Evolutionary conservation across 768 basidiomycete genomes (phyloP).

Genomic region (Boletus insuetus): DNA sequence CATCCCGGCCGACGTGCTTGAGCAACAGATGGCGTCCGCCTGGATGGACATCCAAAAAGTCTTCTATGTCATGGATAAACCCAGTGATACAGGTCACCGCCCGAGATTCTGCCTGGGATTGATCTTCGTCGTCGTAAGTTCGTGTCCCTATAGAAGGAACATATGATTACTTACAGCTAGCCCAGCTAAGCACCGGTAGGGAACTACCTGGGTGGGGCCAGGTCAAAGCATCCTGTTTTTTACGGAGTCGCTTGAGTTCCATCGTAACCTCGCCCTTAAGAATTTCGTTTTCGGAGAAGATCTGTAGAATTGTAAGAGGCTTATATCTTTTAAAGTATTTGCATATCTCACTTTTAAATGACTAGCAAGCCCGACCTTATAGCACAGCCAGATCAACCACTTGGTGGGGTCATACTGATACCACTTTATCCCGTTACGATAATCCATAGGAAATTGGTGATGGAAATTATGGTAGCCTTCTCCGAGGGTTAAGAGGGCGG

Average conservation of each 20-base stretch:
- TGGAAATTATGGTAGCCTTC: slow-evolving; percentile 7
- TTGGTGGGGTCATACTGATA: slow-evolving; percentile 3
- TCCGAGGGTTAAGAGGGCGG: neutral
- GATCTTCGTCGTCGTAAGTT: neutral
- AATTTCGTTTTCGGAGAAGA: slow-evolving; percentile 2
- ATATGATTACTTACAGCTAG: neutral
- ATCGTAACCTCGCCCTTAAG: neutral
- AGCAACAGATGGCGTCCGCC: neutral
- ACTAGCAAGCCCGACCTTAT: neutral
- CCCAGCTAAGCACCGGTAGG: neutral
- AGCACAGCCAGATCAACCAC: neutral
- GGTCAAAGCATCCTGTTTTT: neutral
- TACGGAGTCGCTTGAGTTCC: slow-evolving; percentile 1
- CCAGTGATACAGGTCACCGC: neutral
- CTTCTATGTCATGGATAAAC: neutral
- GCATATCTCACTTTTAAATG: neutral
- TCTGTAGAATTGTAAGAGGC: neutral
- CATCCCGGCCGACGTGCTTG: slow-evolving; percentile 1
- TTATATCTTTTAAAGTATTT: neutral
- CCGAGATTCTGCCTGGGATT: neutral
- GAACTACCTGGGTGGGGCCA: neutral
- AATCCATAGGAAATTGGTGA: slow-evolving; percentile 1
- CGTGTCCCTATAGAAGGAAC: no score
- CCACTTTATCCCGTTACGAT: neutral
- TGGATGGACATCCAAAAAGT: neutral